Evolutionary conservation across 2,329 filamentous ascomycete species (phyloP).

Genomic region (Sordariomycetes sp.): DNA sequence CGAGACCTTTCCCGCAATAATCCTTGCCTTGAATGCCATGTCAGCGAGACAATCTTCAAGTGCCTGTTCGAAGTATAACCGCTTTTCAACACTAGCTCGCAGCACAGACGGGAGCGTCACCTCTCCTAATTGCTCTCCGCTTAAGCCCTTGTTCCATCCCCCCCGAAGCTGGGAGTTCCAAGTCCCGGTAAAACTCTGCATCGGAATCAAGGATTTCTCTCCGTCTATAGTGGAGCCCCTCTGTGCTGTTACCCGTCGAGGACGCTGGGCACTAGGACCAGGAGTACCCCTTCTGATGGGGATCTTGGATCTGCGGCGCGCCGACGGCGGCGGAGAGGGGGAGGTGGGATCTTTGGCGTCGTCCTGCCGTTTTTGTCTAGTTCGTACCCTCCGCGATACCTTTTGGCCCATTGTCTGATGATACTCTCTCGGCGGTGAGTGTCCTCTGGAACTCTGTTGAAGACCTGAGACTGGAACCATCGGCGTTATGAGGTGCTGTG

Average conservation of each 20-base stretch:
- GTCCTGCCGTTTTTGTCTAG: not conserved
- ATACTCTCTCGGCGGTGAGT: conserved; percentile 5
- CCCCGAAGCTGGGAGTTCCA: not conserved
- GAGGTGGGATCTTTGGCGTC: not conserved
- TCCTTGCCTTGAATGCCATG: not conserved
- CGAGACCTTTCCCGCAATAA: not conserved
- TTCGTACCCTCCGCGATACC: not conserved
- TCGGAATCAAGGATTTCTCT: not conserved
- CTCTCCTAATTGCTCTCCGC: not conserved
- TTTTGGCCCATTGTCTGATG: conserved; percentile 12
- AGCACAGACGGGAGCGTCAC: not conserved
- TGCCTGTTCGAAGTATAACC: not conserved
- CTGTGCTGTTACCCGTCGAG: conserved; percentile 3
- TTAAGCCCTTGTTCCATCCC: conserved; percentile 4
- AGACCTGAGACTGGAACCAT: not conserved
- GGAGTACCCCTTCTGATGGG: not conserved
- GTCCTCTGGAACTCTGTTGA: conserved; percentile 6
- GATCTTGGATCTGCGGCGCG: not conserved
- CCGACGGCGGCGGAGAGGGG: not conserved
- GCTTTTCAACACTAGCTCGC: not conserved
- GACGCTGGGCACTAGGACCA: not conserved
- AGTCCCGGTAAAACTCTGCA: not conserved
- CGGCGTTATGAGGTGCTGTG: conserved; percentile 7
- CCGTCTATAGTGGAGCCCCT: not conserved
- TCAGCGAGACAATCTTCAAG: not conserved